Evolutionary conservation across 306 rosid genomes (phyloP).

Genomic region (Ormosia semicastrata): DNA sequence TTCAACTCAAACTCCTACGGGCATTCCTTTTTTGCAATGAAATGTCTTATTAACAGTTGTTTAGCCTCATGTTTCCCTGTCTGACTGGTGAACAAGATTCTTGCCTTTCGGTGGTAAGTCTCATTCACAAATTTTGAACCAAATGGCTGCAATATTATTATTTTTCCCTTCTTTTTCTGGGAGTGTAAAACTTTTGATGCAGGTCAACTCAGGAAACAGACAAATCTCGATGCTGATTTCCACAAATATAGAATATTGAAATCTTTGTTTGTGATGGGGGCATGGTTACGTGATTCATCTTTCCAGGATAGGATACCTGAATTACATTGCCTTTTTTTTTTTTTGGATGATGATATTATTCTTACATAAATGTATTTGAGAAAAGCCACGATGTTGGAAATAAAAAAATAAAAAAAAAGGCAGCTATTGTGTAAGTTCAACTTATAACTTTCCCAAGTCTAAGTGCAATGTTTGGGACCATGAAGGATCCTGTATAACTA

Average conservation of each 20-base stretch:
- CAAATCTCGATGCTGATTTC: not conserved
- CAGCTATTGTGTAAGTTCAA: not conserved
- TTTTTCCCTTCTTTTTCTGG: not conserved
- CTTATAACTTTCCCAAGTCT: not conserved
- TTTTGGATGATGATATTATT: not conserved
- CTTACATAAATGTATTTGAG: slow-evolving; percentile 6
- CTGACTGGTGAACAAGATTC: slow-evolving; percentile 1
- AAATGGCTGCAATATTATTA: not conserved
- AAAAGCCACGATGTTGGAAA: not conserved
- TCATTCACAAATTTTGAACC: slow-evolving; percentile 18
- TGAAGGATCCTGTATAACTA: not conserved
- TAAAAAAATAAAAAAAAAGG: not conserved
- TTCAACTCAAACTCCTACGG: not conserved
- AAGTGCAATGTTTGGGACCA: slow-evolving; percentile 21
- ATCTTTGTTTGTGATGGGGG: slow-evolving; percentile 23
- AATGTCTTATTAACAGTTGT: not conserved
- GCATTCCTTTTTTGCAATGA: not conserved
- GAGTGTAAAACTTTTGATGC: slow-evolving; percentile 12
- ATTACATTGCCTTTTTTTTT: not conserved
- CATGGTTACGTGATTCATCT: slow-evolving; percentile 31
- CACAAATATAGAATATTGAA: slow-evolving; percentile 14
- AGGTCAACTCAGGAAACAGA: not conserved
- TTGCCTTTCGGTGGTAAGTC: slow-evolving; percentile 28
- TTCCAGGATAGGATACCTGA: slow-evolving; percentile 17
- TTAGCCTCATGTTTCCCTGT: not conserved